Evolutionary conservation across 2,329 filamentous ascomycete species (phyloP).

Genomic region (Xylariales sp.): DNA sequence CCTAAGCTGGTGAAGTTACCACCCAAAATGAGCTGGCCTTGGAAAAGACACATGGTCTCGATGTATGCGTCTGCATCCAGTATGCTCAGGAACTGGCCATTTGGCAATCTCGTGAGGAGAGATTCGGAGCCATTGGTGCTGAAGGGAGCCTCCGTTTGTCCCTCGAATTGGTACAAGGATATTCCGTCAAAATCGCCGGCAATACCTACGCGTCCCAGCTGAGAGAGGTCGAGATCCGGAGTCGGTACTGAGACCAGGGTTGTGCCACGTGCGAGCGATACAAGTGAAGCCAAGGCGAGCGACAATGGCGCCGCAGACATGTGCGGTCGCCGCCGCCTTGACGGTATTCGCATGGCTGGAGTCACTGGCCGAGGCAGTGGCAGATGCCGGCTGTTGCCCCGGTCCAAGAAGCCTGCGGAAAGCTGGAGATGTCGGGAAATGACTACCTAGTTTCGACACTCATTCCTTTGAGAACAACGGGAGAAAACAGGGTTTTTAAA

Average conservation of each 20-base stretch:
- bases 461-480: too few species aligned
- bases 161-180: conserved; percentile 81
- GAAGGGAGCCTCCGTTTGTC: conserved; percentile 66
- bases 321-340: conserved; percentile 36
- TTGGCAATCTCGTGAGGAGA: conserved; percentile 76
- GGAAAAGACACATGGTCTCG: conserved; percentile 79
- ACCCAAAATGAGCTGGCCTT: conserved; percentile 70
- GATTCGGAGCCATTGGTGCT: conserved; percentile 75
- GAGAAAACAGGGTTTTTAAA: too few species aligned
- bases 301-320: conserved; percentile 25
- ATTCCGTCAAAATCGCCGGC: conserved; percentile 88
- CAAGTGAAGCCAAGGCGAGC: conserved; percentile 35
- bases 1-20: conserved; percentile 95
- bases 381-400: conserved; percentile 14
- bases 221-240: conserved; percentile 71
- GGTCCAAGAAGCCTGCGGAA: conserved; percentile 13
- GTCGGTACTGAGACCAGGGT: conserved; percentile 59
- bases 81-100: conserved; percentile 74
- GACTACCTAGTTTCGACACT: conserved; percentile 4
- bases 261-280: conserved; percentile 43
- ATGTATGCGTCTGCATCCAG: conserved; percentile 80
- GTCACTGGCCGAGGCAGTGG: conserved; percentile 19
- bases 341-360: conserved; percentile 43
- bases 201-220: conserved; percentile 78
- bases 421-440: conserved; percentile 1